Evolutionary conservation across 345 rosid genomes (phyloP), one percentile per base, ranked within the genome.

Genomic region (Rubroshorea leprosula): DNA sequence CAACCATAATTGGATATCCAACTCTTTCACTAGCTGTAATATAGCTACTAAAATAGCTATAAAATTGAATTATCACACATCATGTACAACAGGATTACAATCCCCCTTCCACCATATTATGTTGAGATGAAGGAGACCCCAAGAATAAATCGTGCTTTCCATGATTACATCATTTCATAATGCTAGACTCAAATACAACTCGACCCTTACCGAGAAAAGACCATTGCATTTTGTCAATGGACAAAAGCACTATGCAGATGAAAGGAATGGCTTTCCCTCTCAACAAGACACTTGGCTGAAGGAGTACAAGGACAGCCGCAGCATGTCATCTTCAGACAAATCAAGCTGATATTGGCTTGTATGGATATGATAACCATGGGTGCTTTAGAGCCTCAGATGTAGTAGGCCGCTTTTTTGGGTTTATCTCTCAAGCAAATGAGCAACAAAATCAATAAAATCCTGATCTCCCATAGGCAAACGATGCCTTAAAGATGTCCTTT

Each of bases 391-490:
- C 98, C 69, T 89, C 93, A 0, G 76, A 52, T 23, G 97, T 95
- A 20, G 97, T 80, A 10, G 95, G 98, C 25, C 98, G 97, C 76
- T 83, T 86, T 77, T 76, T 81, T 44, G 98, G 98, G 80, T 89
- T 87, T 50, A 84, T 72, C 76, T n/a, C n/a, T 89, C 95, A 38
- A 92, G 95, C 77, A 92, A 76, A 80, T 92, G 81, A 35, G 71
- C 68, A 13, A 92, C 96, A 68, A 92, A 92, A 61, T 86, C 98
- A 19, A 83, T 78, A 75, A 92, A 92, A 23, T 89, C 98, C 73
- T 84, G 97, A 63, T 92, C 98, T n/a, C 95, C 98, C 97, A 89
- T 92, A 9, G 90, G 97, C 65, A 92, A 61, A 41, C 98, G 79
- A 62, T 86, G 98, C 76, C 91, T 75, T 68, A 92, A 60, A 24